Evolutionary conservation across 1,284 basidiomycete species (phyloP), one percentile per base, ranked within the genome.

Genomic region (Ustilago curta): DNA sequence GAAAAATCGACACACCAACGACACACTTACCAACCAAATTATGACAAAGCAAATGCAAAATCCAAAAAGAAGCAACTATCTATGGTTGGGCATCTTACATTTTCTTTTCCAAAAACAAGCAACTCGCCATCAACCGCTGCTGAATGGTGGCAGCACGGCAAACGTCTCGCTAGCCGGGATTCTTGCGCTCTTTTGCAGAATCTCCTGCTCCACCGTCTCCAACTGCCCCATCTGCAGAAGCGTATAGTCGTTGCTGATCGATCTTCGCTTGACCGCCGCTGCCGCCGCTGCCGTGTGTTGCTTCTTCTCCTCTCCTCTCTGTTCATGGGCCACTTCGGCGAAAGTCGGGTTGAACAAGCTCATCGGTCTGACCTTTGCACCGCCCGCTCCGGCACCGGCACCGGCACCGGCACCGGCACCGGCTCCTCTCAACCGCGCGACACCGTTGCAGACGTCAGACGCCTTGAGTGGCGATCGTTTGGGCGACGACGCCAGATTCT

Each of bases 221-320:
- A 58, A 16, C 12, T 54, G 61, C 4, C 66, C 71, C 5, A 35
- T 1, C 12, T 62, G 55, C n/a, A 74, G 44, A 16, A 74, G 49
- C 7, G 71, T 69, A 25, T 69, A 74, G 25, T 74, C 71, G 62
- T 74, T 74, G 44, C 58, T 61, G 59, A 74, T 69, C 9, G 47
- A 53, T 14, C 70, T 42, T 18, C 70, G 50, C 39, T 47, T 48
- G 6, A 27, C 21, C 21, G 3, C 52, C 21, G 27, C 45, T 29
- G 29, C 29, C 16, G 47, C 18, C 29, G 4, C 27, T 16, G 29
- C n/a, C 18, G 27, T 4, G 27, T 31, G 21, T 12, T 1, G 2
- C 27, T 2, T 19, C 11, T 19, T 21, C 40, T 16, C 16, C 18
- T 19, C 40, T 9, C n/a, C 39, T 18, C 29, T 43, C 48, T 29